These are phyloP conservation scores for Neonectria faginata DNA, from an alignment of 2,329 filamentous ascomycete species.

Conservation along the genomic window DNA sequence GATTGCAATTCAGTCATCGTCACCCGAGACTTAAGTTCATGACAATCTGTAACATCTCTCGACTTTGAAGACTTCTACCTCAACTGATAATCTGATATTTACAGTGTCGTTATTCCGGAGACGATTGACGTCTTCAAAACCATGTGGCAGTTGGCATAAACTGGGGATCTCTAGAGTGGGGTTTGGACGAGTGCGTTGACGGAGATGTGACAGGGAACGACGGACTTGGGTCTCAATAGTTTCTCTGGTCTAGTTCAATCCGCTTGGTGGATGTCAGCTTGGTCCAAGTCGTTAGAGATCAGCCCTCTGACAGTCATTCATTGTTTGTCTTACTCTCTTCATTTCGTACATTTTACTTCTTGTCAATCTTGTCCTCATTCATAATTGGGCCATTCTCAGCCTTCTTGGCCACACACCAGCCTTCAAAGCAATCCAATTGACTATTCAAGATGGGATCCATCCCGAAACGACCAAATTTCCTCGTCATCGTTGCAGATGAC, in stretches of 20 bases:
- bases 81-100: background rate
- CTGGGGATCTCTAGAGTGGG: background rate
- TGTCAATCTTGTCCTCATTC: background rate
- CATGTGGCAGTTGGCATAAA: background rate
- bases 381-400: background rate
- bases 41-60: too few species aligned
- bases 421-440: too few species aligned
- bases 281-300: background rate
- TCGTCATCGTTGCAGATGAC: constrained; percentile 46
- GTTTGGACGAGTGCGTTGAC: background rate
- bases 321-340: too few species aligned
- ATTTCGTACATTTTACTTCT: too few species aligned
- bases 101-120: background rate
- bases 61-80: background rate
- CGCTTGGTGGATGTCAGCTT: background rate
- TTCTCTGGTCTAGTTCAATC: background rate
- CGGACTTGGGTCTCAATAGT: background rate
- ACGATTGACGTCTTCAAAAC: background rate
- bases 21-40: background rate
- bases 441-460: background rate
- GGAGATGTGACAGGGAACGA: constrained; percentile 5
- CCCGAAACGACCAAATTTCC: constrained; percentile 40
- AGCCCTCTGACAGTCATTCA: too few species aligned
- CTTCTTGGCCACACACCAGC: too few species aligned
- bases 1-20: background rate